Evolutionary conservation across 768 basidiomycete genomes (phyloP).

Genomic region (Suillus clintonianus): DNA sequence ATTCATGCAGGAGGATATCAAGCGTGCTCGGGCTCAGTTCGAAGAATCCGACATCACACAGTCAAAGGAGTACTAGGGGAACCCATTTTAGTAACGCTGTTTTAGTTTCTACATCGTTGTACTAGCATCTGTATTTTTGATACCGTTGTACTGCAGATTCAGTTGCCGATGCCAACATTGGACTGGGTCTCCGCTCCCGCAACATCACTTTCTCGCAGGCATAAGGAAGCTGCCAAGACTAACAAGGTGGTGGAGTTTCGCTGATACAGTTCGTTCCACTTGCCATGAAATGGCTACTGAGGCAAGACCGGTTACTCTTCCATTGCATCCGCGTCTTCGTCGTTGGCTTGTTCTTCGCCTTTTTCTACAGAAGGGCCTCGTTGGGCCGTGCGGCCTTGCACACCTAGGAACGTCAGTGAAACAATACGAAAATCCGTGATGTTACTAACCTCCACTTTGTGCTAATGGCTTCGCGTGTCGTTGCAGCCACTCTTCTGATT

Average conservation of each 20-base stretch:
- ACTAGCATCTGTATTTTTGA: conserved; percentile 8
- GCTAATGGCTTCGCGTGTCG: conserved; percentile 78
- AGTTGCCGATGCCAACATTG: neutral
- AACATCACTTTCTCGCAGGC: neutral
- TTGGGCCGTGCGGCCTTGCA: conserved; percentile 51
- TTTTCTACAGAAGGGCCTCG: conserved; percentile 23
- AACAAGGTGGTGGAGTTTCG: neutral
- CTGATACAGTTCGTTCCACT: neutral
- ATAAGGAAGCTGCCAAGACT: neutral
- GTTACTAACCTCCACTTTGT: conserved; percentile 64
- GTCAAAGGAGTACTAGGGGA: conserved; percentile 45
- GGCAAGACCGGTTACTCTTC: conserved; percentile 49
- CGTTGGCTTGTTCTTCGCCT: conserved; percentile 29
- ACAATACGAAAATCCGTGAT: neutral
- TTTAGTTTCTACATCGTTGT: conserved; percentile 5
- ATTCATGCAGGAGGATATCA: conserved; percentile 94
- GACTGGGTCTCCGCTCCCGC: neutral
- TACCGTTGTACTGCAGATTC: neutral
- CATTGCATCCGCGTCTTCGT: conserved; percentile 57
- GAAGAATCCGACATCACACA: conserved; percentile 53
- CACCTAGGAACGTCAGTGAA: conserved; percentile 38
- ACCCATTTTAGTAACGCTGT: conserved; percentile 2
- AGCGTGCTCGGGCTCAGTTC: conserved; percentile 82
- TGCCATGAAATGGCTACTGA: neutral
- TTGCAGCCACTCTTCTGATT: conserved; percentile 91